Evolutionary conservation across 345 rosid species (phyloP), one percentile per base, ranked within the genome.

Genomic region (Aquilaria malaccensis): DNA sequence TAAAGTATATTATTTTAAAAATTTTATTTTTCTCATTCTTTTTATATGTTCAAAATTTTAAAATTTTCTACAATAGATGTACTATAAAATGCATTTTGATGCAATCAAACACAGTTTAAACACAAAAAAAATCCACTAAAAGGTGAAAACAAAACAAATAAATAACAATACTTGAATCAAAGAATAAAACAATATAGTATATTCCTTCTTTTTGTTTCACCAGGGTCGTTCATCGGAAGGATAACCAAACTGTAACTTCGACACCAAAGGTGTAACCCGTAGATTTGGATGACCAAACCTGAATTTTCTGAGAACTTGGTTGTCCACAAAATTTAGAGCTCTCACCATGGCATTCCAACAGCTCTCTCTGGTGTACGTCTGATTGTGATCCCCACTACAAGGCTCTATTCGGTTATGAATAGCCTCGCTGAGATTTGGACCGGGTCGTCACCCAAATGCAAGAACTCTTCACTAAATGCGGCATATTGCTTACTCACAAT

Each of bases 311-410:
- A 94, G 76, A 59, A 94, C 97, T 73, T 94, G 99, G 74, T 90
- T 94, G 71, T 94, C 99, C 0, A 97, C 99, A 37, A 90, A 94
- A 62, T 90, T 90, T 69, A 94, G 63, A n/a, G 97, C 96, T 75
- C 76, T 83, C 43, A 81, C 75, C 96, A 94, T 90, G 62, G 82
- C 80, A 13, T 79, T 63, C 90, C 86, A 81, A 53, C 99, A 94
- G 52, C 82, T 70, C 71, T 90, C 86, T 13, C 92, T 92, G 10
- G 72, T 72, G 72, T 94, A 94, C 77, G 80, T 80, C 74, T 61
- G 80, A 52, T 88, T 88, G 48, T 90, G 91, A 69, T 84, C 83
- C 51, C 99, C 99, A 64, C 84, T 88, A 61, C 99, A 90, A 0
- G 97, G 99, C 61, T 94, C 99, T 37, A 97, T 81, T 90, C 97